These are phyloP conservation scores for Pholiota microspora DNA, from an alignment of 768 basidiomycete genomes.

Conservation along the genomic window DNA sequence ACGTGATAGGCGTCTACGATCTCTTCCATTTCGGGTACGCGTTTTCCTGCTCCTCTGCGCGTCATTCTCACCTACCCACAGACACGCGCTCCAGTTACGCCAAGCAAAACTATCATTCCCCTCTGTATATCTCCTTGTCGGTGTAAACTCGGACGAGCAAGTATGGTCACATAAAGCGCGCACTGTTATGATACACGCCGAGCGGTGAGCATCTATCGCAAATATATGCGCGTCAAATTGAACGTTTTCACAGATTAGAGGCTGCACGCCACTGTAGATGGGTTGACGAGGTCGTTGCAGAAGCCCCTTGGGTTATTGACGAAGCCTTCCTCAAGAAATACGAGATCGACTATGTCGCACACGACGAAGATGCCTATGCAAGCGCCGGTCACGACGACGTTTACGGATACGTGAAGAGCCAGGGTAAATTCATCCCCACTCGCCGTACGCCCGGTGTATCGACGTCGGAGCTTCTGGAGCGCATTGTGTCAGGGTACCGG, in stretches of 20 bases:
- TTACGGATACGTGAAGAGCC: constrained; percentile 75
- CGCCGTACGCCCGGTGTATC: constrained; percentile 93
- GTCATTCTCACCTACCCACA: constrained; percentile 26
- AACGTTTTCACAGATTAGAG: constrained; percentile 58
- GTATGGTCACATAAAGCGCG: constrained; percentile 77
- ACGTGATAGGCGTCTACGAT: constrained; percentile 82
- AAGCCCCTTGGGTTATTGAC: constrained; percentile 89
- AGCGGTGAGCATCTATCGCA: constrained; percentile 51
- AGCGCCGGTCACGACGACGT: constrained; percentile 82
- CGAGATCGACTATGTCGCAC: constrained; percentile 94
- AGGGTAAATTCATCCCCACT: constrained; percentile 93
- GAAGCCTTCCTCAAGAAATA: constrained; percentile 80
- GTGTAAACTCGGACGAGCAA: constrained; percentile 89
- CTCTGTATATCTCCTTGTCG: constrained; percentile 85
- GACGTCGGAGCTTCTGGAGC: constrained; percentile 88
- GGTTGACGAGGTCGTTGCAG: constrained; percentile 92
- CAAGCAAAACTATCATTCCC: constrained; percentile 96
- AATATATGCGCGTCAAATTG: background rate
- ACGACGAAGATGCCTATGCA: constrained; percentile 90
- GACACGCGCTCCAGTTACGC: constrained; percentile 92
- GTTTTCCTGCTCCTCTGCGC: background rate
- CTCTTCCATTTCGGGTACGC: constrained; percentile 93
- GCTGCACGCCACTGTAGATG: constrained; percentile 94
- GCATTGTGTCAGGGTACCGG: constrained; percentile 87
- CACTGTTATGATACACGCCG: constrained; percentile 85